Base-by-base conservation (phyloP, 139 green algal species). In the Pedinophyceae sp. region DNA sequence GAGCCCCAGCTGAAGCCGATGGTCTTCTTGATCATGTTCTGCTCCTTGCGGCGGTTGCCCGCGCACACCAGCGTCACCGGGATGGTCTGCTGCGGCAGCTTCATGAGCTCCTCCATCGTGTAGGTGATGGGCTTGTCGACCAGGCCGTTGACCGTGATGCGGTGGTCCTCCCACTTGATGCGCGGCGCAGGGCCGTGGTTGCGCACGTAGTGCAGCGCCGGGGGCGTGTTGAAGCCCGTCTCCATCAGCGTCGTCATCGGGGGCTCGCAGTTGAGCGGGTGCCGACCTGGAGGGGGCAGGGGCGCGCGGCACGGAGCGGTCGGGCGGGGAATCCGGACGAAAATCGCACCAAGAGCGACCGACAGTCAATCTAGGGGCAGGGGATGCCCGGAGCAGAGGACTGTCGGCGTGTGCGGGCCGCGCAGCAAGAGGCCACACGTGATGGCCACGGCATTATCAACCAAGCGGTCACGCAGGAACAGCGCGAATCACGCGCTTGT, bases 11-110 rank as follows among this genome's bases (percentile, higher is more conserved):
- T 89, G 74, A 94, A 94, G 24, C 88, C 91, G 24, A 90, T 94
- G 13, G 76, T 87, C 78, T 98, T 88, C 66, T 95, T 95, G 18
- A 93, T 55, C 87, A 96, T 95, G 73, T 98, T 98, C 69, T 96
- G 70, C 64, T 98, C 91, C 70, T 97, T 98, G 46, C 91, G 79
- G 3, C 91, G 62, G 69, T 95, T 95, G 15, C 89, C 87, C 19
- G 85, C 87, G 69, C 88, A 95, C 22, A 71, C 59, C 18, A 93
- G 62, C 2, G 77, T 89, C 25, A 82, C 55, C 1, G 83, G 88
- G 3, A 96, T 61, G 13, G 71, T 87, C 3, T 85, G 52, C 2
- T 64, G 62, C 0, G 85, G 85, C 64, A 93, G 47, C 3, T 54
- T 51, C 22, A 86, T 38, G 0, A 97, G 47, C 39, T 98, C 78